Conservation (phyloP, 2,329 filamentous ascomycete species). For the Endoconidiophora polonica region DNA sequence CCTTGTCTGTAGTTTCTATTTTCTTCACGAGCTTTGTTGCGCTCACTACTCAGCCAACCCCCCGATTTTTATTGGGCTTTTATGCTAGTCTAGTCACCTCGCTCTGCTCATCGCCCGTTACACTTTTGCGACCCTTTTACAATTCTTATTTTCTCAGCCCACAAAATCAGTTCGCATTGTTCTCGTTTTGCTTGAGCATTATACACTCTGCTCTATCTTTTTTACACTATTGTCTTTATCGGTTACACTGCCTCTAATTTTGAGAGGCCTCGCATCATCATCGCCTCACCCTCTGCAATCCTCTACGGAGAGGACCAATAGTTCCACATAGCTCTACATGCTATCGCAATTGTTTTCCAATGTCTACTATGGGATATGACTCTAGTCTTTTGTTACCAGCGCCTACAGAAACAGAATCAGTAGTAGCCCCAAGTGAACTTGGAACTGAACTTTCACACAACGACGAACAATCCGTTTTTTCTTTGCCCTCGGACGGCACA, state of each 20-base stretch:
- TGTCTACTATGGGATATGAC: constrained; percentile 34
- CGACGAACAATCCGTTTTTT: constrained; percentile 58
- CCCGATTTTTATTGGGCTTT: constrained; percentile 5
- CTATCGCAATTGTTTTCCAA: background rate
- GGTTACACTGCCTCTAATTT: background rate
- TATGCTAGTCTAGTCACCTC: background rate
- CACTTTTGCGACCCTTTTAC: background rate
- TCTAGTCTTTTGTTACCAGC: constrained; percentile 51
- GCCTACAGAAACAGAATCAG: constrained; percentile 45
- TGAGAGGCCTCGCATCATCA: background rate
- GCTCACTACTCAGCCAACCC: constrained; percentile 1
- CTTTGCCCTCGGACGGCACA: constrained; percentile 71
- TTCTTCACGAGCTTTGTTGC: constrained; percentile 4
- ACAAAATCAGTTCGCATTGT: background rate
- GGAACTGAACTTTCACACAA: constrained; percentile 53
- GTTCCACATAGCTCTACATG: too few species aligned
- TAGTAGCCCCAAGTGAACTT: constrained; percentile 37
- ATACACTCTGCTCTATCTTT: constrained; percentile 1
- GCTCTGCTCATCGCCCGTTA: background rate
- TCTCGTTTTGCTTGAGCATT: background rate
- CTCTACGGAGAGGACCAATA: background rate
- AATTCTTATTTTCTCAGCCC: background rate
- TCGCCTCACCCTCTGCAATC: background rate
- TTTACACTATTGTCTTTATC: background rate
- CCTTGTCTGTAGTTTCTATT: background rate